Evolutionary conservation across 2,329 filamentous ascomycete species (phyloP), one percentile per base, ranked within the genome.

Genomic region (Helminthosporium solani): DNA sequence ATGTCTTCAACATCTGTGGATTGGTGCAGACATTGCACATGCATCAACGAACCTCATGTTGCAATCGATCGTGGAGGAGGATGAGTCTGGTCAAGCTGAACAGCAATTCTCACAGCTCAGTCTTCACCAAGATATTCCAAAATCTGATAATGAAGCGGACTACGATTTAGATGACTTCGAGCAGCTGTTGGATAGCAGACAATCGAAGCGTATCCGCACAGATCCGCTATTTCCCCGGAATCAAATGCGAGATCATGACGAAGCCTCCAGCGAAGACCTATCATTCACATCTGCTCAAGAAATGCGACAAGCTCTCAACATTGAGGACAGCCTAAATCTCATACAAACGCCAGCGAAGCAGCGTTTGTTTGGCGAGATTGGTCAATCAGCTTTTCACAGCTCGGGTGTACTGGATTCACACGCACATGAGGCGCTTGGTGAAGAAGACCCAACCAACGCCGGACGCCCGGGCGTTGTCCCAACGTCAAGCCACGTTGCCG

Each of bases 1-100:
- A 40, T 85, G 95, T 43, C 78, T 88, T 47, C 70, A 73, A 11
- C 87, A 94, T 66, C 73, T 80, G 1, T 97, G 92, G 92, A 76
- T 95, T n/a, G 67, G 64, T 19, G 68, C 75, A n/a, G 70, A 76
- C 19, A 63, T 67, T 1, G 75, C 80, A 43, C 41, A 64, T 31
- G 56, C 52, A 5, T 45, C 11, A 35, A 7, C 25, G 25, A 21
- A 65, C 44, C 51, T 61, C 2, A 43, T 39, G 5, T 62, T 78
- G 14, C 62, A 69, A 35, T 70, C 68, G 3, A 77, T 78, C 40
- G 14, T 31, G 5, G 28, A 31, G 12, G 28, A 88, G 56, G 85
- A 87, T 47, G 85, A 87, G 49, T 77, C 76, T 16, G 76, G 82
- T 14, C 70, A 83, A n/a, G 75, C 67, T 9, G 66, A 65, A 42